phyloP scores from a whole-genome alignment of 768 basidiomycete genomes.

The Russula ochroleuca region DNA sequence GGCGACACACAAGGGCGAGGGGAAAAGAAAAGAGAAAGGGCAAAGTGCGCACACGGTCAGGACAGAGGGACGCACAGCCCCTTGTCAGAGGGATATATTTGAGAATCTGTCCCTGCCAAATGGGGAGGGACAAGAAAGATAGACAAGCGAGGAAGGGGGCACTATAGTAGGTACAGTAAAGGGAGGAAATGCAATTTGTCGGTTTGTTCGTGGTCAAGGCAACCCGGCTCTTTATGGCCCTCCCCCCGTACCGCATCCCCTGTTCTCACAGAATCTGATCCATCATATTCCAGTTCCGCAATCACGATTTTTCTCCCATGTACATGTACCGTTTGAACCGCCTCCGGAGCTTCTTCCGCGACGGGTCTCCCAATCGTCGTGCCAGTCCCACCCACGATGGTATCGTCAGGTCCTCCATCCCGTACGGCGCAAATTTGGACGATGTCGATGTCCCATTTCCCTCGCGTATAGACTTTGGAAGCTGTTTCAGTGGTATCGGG shows the following conservation, averaged over 20 bases:
- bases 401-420: constrained; percentile 74
- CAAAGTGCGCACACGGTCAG: constrained; percentile 18
- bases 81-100: constrained; percentile 28
- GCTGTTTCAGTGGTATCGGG: constrained; percentile 52
- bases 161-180: constrained; percentile 19
- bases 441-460: constrained; percentile 41
- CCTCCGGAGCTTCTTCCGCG: constrained; percentile 52
- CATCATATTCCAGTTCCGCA: constrained; percentile 13
- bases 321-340: constrained; percentile 75
- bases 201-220: constrained; percentile 51
- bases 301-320: constrained; percentile 37
- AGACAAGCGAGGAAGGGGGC: constrained; percentile 16
- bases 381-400: constrained; percentile 66
- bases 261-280: constrained; percentile 19
- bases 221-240: constrained; percentile 34
- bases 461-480: constrained; percentile 49
- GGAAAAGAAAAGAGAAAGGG: constrained; percentile 23
- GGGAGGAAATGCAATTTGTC: constrained; percentile 21
- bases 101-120: constrained; percentile 19
- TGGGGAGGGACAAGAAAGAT: constrained; percentile 20
- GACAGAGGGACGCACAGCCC: constrained; percentile 17
- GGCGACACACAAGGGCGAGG: constrained; percentile 1
- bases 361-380: constrained; percentile 51
- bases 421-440: constrained; percentile 63
- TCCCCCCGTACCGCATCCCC: constrained; percentile 22